These are phyloP conservation scores for Pseudodiploospora longispora DNA, from an alignment of 2,329 filamentous ascomycete species.

Conservation along the genomic window DNA sequence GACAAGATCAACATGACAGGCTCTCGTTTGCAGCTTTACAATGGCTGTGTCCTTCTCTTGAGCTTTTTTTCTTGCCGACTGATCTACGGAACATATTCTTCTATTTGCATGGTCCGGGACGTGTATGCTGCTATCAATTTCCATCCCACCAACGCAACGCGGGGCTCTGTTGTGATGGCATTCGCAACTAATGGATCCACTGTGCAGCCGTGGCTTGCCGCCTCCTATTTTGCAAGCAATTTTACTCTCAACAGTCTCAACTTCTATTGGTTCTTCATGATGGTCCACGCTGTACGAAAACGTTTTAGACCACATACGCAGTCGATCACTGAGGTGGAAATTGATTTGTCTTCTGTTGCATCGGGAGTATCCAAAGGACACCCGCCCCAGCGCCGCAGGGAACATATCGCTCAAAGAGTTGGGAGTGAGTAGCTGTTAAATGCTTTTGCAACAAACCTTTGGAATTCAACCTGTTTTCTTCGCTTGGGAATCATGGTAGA, in stretches of 20 bases:
- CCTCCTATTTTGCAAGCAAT: slow-evolving; percentile 62
- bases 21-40: slow-evolving; percentile 64
- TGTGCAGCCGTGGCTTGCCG: slow-evolving; percentile 63
- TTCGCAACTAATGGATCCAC: slow-evolving; percentile 40
- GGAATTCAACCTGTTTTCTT: too few species aligned
- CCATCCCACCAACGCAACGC: slow-evolving; percentile 26
- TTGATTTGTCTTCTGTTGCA: slow-evolving; percentile 21
- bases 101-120: slow-evolving; percentile 60
- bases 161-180: slow-evolving; percentile 20
- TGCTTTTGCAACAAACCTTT: too few species aligned
- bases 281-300: slow-evolving; percentile 72
- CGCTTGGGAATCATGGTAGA: too few species aligned
- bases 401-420: too few species aligned
- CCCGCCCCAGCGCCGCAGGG: slow-evolving; percentile 22
- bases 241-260: slow-evolving; percentile 67
- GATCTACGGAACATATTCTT: slow-evolving; percentile 69
- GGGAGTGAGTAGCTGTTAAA: too few species aligned
- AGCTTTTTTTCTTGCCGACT: slow-evolving; percentile 73
- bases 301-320: slow-evolving; percentile 52
- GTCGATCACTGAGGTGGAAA: slow-evolving; percentile 19
- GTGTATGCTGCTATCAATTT: slow-evolving; percentile 46
- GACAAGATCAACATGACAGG: slow-evolving; percentile 80
- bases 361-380: slow-evolving; percentile 17
- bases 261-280: slow-evolving; percentile 80
- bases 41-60: slow-evolving; percentile 62